Evolutionary conservation across 1,139 yeast species (phyloP).

Genomic region (Hemisphaericaspora xylanilytica): DNA sequence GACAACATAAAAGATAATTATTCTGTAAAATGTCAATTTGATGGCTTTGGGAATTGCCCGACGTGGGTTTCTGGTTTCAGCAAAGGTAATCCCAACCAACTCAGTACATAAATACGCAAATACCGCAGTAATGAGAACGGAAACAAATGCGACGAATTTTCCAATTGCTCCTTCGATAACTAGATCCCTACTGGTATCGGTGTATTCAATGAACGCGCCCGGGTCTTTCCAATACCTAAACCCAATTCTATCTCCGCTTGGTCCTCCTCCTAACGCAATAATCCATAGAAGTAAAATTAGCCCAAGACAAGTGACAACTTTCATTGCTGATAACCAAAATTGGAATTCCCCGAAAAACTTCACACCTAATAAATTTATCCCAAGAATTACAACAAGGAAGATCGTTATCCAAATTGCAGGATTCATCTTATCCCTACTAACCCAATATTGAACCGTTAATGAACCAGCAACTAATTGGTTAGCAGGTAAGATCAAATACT

Average conservation of each 20-base stretch:
- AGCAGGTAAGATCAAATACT: constrained; percentile 63
- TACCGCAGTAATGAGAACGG: constrained; percentile 68
- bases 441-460: constrained; percentile 62
- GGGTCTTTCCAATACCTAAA: constrained; percentile 66
- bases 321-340: constrained; percentile 60
- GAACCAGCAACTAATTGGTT: constrained; percentile 62
- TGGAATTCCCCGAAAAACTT: constrained; percentile 64
- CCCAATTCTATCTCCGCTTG: constrained; percentile 59
- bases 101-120: constrained; percentile 77
- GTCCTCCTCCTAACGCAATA: constrained; percentile 58
- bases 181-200: constrained; percentile 25
- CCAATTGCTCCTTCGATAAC: constrained; percentile 27
- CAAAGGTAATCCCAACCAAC: constrained; percentile 63
- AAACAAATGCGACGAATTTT: constrained; percentile 59
- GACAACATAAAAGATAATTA: constrained; percentile 62
- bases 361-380: constrained; percentile 62
- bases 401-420: constrained; percentile 64
- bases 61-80: constrained; percentile 76
- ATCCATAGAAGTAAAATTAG: constrained; percentile 48
- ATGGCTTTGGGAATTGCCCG: constrained; percentile 74
- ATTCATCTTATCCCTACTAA: constrained; percentile 41
- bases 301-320: constrained; percentile 57
- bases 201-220: constrained; percentile 55
- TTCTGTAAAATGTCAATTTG: constrained; percentile 72
- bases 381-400: constrained; percentile 42